These are phyloP conservation scores for Melanogaster broomeanus DNA, from an alignment of 768 basidiomycete genomes.

Conservation along the genomic window DNA sequence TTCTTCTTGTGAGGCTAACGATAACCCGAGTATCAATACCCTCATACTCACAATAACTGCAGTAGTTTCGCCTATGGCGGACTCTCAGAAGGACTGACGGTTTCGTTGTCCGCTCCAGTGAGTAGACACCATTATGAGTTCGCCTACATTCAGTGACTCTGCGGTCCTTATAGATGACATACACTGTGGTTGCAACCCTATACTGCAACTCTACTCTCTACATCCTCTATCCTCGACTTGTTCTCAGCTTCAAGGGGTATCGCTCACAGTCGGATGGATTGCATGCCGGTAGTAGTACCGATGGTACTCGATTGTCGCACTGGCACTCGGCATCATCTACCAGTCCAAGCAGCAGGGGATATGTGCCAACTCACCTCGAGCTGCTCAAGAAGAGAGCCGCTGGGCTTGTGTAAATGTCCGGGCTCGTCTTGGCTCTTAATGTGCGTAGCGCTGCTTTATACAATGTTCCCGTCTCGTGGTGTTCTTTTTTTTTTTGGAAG, in stretches of 20 bases:
- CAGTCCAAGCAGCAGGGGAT: neutral
- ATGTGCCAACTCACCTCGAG: neutral
- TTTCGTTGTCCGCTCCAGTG: neutral
- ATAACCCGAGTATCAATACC: neutral
- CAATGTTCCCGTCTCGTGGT: too few relatives aligned
- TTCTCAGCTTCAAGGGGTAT: slow-evolving; percentile 1
- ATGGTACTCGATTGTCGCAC: neutral
- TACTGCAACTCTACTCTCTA: slow-evolving; percentile 4
- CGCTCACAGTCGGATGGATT: neutral
- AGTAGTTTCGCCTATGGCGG: slow-evolving; percentile 5
- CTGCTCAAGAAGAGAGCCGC: too few relatives aligned
- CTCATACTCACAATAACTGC: neutral
- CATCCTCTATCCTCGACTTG: slow-evolving; percentile 8
- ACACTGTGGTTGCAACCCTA: neutral
- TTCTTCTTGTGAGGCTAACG: slow-evolving; percentile 9
- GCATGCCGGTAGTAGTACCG: neutral
- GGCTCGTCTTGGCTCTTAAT: too few relatives aligned
- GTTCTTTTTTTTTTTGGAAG: too few relatives aligned
- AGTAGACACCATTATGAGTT: neutral
- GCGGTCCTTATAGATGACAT: neutral
- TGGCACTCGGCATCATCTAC: neutral
- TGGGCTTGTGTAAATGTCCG: too few relatives aligned
- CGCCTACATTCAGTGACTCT: neutral
- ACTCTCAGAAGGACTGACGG: neutral
- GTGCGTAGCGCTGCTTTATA: too few relatives aligned